Base-by-base conservation (phyloP, 441 rosid genomes). In the Oxalis stricta region DNA sequence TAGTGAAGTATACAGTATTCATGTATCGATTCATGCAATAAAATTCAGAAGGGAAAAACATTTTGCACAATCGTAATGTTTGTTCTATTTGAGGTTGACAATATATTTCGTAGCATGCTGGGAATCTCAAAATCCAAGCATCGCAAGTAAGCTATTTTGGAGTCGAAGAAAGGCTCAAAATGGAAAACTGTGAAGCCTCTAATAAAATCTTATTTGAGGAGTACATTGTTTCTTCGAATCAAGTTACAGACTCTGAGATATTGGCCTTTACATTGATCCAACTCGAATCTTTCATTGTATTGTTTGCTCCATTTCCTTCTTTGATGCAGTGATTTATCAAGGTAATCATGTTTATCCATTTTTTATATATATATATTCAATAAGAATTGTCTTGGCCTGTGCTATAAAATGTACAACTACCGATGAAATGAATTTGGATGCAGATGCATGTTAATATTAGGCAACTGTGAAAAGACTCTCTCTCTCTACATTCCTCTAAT, bases 381-480 rank as follows among this genome's bases (percentile, higher is more conserved):
- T 22, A 2, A 4, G 10, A 20, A 10, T 2, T 1, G 31, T 6
- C 10, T 26, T 26, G 28, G 31, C n/a, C 52, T 33, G 23, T 48
- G 1, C 32, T 5, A 14, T 19, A 22, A 29, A 14, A 36, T 44
- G 42, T 49, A 34, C 26, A 53, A 46, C 31, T 37, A 35, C 36
- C 41, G n/a, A n/a, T n/a, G n/a, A n/a, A n/a, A n/a, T 61, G 23
- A 41, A 38, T 26, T 38, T 65, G 33, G 46, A 41, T 70, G 64
- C 84, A 91, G 99, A 51, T 66, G 55, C 65, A 76, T 14, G 58
- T 86, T 56, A 79, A 82, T 60, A 46, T 86, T 86, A 96, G 99
- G 79, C 77, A 37, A 84, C 91, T 0, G 69, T n/a, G 91, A 45
- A 73, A 78, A 48, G 74, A 55, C 54, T 53, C 46, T 48, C 58